Percentiles rank a stretch among this genome's conserved stretches.
phyloP scores from a whole-genome alignment of 306 rosid species.

The Datisca glomerata region DNA sequence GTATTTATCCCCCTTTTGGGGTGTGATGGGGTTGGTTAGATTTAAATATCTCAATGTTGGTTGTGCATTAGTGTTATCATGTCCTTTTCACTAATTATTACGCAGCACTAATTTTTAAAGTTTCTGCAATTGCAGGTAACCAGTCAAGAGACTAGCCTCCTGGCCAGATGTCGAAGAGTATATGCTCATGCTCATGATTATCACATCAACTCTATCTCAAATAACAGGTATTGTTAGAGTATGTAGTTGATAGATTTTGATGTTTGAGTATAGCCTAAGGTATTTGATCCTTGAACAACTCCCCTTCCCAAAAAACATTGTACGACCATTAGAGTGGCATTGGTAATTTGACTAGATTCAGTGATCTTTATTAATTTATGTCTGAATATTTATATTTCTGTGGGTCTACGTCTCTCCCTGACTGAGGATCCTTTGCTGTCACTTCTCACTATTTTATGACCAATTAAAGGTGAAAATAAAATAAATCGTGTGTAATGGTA shows the following conservation, averaged over 20 bases:
- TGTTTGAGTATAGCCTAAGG: neutral
- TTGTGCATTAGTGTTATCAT: too few species aligned
- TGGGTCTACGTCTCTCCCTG: too few species aligned
- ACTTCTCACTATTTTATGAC: too few species aligned
- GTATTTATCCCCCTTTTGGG: too few species aligned
- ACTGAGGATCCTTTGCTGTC: too few species aligned
- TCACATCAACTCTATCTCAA: slow-evolving; percentile 17
- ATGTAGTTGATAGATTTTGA: neutral
- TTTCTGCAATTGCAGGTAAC: slow-evolving; percentile 7
- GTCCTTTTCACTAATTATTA: neutral
- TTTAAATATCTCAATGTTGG: too few species aligned
- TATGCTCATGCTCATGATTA: slow-evolving; percentile 19
- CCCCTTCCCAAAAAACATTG: neutral
- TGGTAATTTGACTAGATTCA: neutral
- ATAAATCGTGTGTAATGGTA: too few species aligned
- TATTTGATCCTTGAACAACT: slow-evolving; percentile 7
- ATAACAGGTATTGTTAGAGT: slow-evolving; percentile 13
- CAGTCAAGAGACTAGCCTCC: slow-evolving; percentile 13
- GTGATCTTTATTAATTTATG: neutral
- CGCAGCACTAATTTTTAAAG: neutral
- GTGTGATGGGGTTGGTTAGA: neutral
- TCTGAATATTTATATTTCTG: too few species aligned
- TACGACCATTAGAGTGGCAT: neutral
- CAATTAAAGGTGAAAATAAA: too few species aligned
- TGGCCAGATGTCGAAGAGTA: slow-evolving; percentile 16